phyloP scores from a whole-genome alignment of 2,329 filamentous ascomycete species.

The Xylaria sp. region DNA sequence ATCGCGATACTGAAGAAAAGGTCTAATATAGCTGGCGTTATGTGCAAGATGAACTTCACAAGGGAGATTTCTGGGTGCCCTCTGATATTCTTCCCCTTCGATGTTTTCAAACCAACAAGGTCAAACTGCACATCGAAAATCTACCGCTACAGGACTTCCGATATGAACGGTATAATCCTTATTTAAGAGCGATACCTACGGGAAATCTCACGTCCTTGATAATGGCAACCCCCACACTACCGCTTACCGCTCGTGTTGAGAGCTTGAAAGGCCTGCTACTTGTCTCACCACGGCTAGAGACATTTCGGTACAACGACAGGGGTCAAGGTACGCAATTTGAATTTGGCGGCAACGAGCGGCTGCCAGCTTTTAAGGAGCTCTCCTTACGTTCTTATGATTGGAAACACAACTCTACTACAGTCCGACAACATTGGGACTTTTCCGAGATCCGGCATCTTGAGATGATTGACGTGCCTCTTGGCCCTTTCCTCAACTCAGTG shows the following conservation, averaged over 20 bases:
- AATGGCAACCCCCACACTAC: slow-evolving; percentile 53
- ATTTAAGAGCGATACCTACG: slow-evolving; percentile 54
- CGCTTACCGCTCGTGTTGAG: slow-evolving; percentile 54
- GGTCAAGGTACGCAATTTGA: slow-evolving; percentile 58
- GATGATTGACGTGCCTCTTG: slow-evolving; percentile 57
- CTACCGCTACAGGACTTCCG: slow-evolving; percentile 54
- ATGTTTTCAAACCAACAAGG: slow-evolving; percentile 46
- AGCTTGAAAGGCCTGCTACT: slow-evolving; percentile 58
- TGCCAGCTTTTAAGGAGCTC: slow-evolving; percentile 57
- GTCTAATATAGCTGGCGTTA: slow-evolving; percentile 53
- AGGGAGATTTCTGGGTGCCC: slow-evolving; percentile 51
- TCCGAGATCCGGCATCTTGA: slow-evolving; percentile 54
- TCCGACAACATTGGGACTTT: slow-evolving; percentile 59
- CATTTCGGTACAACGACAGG: slow-evolving; percentile 56
- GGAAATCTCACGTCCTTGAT: slow-evolving; percentile 54
- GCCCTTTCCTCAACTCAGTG: slow-evolving; percentile 57
- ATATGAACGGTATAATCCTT: slow-evolving; percentile 50
- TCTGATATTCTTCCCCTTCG: slow-evolving; percentile 52
- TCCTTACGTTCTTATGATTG: slow-evolving; percentile 61
- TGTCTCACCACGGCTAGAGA: slow-evolving; percentile 50
- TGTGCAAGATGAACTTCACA: slow-evolving; percentile 47
- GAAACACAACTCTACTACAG: slow-evolving; percentile 54
- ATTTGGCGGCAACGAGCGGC: slow-evolving; percentile 53
- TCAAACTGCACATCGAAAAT: slow-evolving; percentile 54
- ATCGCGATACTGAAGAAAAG: slow-evolving; percentile 5